Conservation (phyloP, 257 asterid species). For the Primulina eburnea region DNA sequence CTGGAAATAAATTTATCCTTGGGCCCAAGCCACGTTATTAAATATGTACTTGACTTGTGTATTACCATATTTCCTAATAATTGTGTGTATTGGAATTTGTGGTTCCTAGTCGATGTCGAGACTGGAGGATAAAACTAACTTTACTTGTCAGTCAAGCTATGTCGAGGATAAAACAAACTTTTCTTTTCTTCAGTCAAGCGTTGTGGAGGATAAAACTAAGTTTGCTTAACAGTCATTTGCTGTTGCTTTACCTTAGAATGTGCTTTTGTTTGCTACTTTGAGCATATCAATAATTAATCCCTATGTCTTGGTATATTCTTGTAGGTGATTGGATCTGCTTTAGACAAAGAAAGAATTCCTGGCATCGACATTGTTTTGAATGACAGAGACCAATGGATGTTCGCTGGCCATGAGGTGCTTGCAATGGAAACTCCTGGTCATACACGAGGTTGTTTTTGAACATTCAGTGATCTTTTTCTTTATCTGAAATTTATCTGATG, state of each 20-base stretch:
- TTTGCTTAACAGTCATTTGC: background rate
- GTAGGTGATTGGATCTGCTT: slow-evolving; percentile 82
- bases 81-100: slow-evolving; percentile 5
- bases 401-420: slow-evolving; percentile 93
- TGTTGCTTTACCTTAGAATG: background rate
- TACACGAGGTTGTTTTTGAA: slow-evolving; percentile 64
- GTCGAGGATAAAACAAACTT: background rate
- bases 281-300: slow-evolving; percentile 6
- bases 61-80: slow-evolving; percentile 2
- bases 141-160: background rate
- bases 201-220: background rate
- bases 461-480: slow-evolving; percentile 20
- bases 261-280: background rate
- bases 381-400: slow-evolving; percentile 97
- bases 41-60: background rate
- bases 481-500: slow-evolving; percentile 19
- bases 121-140: too few relatives aligned
- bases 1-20: too few relatives aligned
- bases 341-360: slow-evolving; percentile 88
- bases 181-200: background rate
- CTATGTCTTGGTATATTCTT: slow-evolving; percentile 14
- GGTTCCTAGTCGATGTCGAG: background rate
- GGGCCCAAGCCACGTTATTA: background rate
- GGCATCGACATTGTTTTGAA: slow-evolving; percentile 83
- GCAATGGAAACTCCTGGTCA: slow-evolving; percentile 92